Evolutionary conservation across 345 rosid genomes (phyloP).

Genomic region (Eucalyptus albens): DNA sequence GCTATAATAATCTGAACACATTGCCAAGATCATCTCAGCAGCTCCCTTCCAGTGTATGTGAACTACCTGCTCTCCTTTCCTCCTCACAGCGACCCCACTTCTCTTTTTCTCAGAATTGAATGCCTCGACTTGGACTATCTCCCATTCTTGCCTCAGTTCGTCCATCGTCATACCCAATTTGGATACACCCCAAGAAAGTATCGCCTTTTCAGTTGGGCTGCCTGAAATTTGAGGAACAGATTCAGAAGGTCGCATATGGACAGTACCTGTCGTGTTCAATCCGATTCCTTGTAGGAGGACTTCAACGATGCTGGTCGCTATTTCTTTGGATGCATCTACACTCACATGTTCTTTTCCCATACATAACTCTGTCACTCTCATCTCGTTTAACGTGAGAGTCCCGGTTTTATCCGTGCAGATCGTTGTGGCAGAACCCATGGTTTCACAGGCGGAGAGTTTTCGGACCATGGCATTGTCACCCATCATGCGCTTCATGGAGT

Average conservation of each 20-base stretch:
- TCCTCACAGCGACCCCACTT: conserved; percentile 48
- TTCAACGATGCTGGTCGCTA: conserved; percentile 1
- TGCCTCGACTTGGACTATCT: conserved; percentile 43
- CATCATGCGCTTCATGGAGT: conserved; percentile 84
- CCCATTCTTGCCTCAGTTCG: conserved; percentile 7
- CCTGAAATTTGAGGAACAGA: conserved; percentile 36
- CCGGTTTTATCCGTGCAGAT: conserved; percentile 82
- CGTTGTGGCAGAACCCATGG: conserved; percentile 78
- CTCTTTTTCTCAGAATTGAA: conserved; percentile 62
- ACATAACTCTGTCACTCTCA: conserved; percentile 62
- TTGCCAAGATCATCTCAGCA: conserved; percentile 61
- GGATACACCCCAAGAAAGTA: conserved; percentile 55
- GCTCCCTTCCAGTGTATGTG: conserved; percentile 80
- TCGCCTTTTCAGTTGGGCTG: conserved; percentile 65
- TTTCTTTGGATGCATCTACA: neutral
- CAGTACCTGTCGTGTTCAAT: conserved; percentile 55
- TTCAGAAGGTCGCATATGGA: conserved; percentile 11
- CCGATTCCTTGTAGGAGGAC: conserved; percentile 50
- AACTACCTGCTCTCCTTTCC: conserved; percentile 5
- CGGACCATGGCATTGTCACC: conserved; percentile 76
- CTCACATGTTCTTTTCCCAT: conserved; percentile 26
- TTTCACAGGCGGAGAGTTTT: conserved; percentile 71
- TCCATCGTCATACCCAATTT: conserved; percentile 28
- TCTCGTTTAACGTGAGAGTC: conserved; percentile 61
- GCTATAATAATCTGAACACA: conserved; percentile 51